phyloP scores from a whole-genome alignment of 768 basidiomycete species.

The Tricholoma matsutake region DNA sequence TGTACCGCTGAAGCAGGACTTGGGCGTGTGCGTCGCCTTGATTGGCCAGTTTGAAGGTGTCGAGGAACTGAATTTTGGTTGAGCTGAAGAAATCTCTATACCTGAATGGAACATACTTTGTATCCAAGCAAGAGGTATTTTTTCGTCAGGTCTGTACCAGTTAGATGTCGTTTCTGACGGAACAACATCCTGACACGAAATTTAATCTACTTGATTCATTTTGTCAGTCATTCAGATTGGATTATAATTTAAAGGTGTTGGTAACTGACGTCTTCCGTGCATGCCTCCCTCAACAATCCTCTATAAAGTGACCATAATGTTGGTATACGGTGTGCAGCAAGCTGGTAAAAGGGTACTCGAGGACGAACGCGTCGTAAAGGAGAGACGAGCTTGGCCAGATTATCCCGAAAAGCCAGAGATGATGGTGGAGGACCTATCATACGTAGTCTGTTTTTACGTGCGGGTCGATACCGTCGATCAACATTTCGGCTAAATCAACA shows the following conservation, averaged over 20 bases:
- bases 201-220: conserved; percentile 43
- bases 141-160: conserved; percentile 50
- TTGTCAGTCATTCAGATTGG: neutral
- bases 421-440: neutral
- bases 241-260: neutral
- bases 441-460: too few species aligned
- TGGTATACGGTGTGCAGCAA: conserved; percentile 71
- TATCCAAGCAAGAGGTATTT: conserved; percentile 49
- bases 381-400: conserved; percentile 50
- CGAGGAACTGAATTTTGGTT: conserved; percentile 49
- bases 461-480: too few species aligned
- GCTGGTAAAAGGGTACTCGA: conserved; percentile 61
- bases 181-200: conserved; percentile 56
- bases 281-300: conserved; percentile 55
- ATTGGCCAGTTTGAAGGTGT: conserved; percentile 50
- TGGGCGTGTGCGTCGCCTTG: conserved; percentile 47
- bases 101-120: conserved; percentile 41
- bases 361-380: conserved; percentile 58
- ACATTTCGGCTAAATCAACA: too few species aligned
- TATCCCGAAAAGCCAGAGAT: conserved; percentile 49
- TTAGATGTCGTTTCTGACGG: conserved; percentile 46
- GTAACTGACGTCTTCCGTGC: conserved; percentile 49
- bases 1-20: conserved; percentile 54
- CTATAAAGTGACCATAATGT: conserved; percentile 79
- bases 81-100: neutral